phyloP scores from a whole-genome alignment of 345 rosid species.

The Aethionema arabicum region DNA sequence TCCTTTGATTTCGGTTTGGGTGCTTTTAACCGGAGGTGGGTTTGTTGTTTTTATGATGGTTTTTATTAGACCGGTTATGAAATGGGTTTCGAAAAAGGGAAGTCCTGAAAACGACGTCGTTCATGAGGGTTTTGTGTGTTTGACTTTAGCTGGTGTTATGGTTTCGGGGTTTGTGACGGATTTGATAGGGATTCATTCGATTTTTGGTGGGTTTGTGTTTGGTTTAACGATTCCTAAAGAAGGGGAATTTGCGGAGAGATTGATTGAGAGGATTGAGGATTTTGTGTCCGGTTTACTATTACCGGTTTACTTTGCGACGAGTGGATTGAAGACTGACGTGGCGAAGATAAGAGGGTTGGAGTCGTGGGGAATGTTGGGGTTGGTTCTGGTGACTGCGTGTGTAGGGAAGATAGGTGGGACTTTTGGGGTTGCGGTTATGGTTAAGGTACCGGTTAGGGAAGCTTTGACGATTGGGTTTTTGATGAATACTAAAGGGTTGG shows the following conservation, averaged over 20 bases:
- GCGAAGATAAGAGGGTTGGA: slow-evolving; percentile 51
- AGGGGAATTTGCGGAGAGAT: slow-evolving; percentile 67
- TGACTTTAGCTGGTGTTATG: slow-evolving; percentile 74
- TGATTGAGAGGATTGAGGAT: slow-evolving; percentile 82
- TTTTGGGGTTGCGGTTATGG: slow-evolving; percentile 62
- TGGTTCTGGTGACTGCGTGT: slow-evolving; percentile 72
- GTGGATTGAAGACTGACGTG: slow-evolving; percentile 80
- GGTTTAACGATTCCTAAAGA: slow-evolving; percentile 83
- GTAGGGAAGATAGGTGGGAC: slow-evolving; percentile 79
- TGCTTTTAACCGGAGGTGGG: slow-evolving; percentile 57
- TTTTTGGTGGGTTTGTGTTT: slow-evolving; percentile 81
- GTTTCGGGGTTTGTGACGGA: slow-evolving; percentile 72
- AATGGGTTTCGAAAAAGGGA: slow-evolving; percentile 61
- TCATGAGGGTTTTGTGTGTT: slow-evolving; percentile 67
- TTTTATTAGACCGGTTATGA: slow-evolving; percentile 69
- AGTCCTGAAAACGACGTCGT: slow-evolving; percentile 49
- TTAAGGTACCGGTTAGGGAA: slow-evolving; percentile 66
- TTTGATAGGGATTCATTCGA: slow-evolving; percentile 75
- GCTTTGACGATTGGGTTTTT: slow-evolving; percentile 71
- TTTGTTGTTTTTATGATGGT: slow-evolving; percentile 66
- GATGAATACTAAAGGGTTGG: slow-evolving; percentile 93
- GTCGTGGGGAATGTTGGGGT: slow-evolving; percentile 69
- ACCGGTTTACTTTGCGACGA: slow-evolving; percentile 88
- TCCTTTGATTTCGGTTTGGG: slow-evolving; percentile 71
- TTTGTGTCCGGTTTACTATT: slow-evolving; percentile 76